Conservation (phyloP, 768 basidiomycete species). For the Dacryopinax primogenitus region DNA sequence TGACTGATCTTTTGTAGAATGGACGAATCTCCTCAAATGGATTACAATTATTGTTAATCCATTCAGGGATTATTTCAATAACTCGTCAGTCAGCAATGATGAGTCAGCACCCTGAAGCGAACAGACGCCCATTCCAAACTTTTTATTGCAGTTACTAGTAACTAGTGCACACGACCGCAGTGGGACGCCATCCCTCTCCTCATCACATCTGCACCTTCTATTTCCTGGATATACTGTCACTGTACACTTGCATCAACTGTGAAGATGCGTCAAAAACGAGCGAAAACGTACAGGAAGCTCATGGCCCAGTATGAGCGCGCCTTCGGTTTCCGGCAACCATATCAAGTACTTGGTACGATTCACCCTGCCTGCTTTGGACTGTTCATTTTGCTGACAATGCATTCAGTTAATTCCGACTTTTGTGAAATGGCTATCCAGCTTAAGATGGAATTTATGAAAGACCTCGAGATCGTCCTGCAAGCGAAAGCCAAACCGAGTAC, state of each 20-base stretch:
- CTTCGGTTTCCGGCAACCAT: conserved; percentile 87
- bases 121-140: background rate
- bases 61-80: too few relatives aligned
- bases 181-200: background rate
- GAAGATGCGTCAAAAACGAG: conserved; percentile 85
- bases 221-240: background rate
- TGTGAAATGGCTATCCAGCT: conserved; percentile 53
- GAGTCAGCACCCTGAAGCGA: too few relatives aligned
- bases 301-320: conserved; percentile 80
- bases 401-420: conserved; percentile 71
- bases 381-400: background rate
- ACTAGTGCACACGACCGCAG: background rate
- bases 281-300: conserved; percentile 86
- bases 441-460: conserved; percentile 64
- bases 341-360: conserved; percentile 70
- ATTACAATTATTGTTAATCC: too few relatives aligned
- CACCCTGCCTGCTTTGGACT: background rate
- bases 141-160: background rate
- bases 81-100: too few relatives aligned
- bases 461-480: conserved; percentile 64
- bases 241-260: background rate
- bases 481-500: conserved; percentile 84
- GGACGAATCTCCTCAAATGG: too few relatives aligned
- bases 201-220: background rate
- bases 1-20: too few relatives aligned